Percentiles rank a stretch among this genome's conserved stretches.
Evolutionary conservation across 371 early-diverging fungal species (phyloP).

Genomic region (Mortierella sp.): DNA sequence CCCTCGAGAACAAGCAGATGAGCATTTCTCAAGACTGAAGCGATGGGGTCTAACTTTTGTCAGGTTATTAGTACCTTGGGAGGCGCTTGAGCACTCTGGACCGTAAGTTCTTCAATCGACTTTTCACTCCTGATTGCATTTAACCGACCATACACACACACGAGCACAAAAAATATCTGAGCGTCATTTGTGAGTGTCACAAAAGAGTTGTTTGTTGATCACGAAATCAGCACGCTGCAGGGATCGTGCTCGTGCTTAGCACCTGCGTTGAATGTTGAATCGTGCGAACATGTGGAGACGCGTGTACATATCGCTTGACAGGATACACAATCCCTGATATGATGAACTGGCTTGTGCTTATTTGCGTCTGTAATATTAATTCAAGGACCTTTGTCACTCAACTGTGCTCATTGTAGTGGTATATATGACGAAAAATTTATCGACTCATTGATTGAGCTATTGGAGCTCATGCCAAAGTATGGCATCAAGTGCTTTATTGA

Average conservation of each 20-base stretch:
- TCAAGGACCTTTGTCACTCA: not conserved
- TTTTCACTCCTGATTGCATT: not conserved
- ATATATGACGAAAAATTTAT: conserved; percentile 87
- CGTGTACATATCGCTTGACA: not conserved
- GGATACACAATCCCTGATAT: not conserved
- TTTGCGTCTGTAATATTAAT: not conserved
- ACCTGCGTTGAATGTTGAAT: not conserved
- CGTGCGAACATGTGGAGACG: conserved; percentile 3
- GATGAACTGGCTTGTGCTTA: not conserved
- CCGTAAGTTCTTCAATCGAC: conserved; percentile 56
- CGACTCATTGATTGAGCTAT: conserved; percentile 74
- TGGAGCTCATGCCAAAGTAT: conserved; percentile 74
- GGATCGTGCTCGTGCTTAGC: not conserved
- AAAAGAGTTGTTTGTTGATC: not conserved
- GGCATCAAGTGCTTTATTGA: conserved; percentile 87
- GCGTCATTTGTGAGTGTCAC: not conserved
- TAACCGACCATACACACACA: not conserved
- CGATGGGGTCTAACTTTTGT: conserved; percentile 87
- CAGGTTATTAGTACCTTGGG: conserved; percentile 85
- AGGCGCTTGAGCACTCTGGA: conserved; percentile 79
- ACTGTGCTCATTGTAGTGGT: conserved; percentile 57
- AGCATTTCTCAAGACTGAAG: conserved; percentile 78
- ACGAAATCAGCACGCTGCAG: not conserved
- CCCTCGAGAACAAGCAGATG: conserved; percentile 79
- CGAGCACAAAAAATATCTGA: not conserved